A percentile compares a stretch with the other conserved stretches of the same genome.
Evolutionary conservation across 1,284 basidiomycete genomes (phyloP).

Genomic region (Wolfiporia cocos): DNA sequence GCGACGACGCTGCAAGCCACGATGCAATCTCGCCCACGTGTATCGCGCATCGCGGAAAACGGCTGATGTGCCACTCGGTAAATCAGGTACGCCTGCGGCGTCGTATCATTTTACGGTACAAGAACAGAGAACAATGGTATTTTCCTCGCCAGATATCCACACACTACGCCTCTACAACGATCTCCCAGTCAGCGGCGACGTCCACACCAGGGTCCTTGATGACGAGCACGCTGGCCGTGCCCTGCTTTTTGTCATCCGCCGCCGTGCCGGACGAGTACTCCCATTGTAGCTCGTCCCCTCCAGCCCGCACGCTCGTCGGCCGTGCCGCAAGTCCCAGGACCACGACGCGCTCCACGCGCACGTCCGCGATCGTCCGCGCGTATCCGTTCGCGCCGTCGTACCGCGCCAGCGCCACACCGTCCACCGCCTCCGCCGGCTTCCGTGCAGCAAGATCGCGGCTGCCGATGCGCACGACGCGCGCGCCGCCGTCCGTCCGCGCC

Average conservation of each 20-base stretch:
- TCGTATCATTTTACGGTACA: too few relatives aligned
- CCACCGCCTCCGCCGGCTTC: conserved; percentile 41
- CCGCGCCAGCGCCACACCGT: conserved; percentile 40
- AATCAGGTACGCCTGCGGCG: too few relatives aligned
- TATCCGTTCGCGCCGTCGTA: conserved; percentile 61
- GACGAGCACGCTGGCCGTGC: conserved; percentile 53
- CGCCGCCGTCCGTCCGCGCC: conserved; percentile 40
- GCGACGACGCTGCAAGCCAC: too few relatives aligned
- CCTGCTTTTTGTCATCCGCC: conserved; percentile 49
- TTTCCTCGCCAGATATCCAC: too few relatives aligned
- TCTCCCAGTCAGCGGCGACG: conserved; percentile 67
- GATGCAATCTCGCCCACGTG: too few relatives aligned
- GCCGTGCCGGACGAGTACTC: conserved; percentile 46
- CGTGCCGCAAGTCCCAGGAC: conserved; percentile 67
- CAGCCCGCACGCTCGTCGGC: conserved; percentile 55
- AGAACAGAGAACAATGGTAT: too few relatives aligned
- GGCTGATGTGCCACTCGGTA: too few relatives aligned
- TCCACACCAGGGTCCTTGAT: conserved; percentile 78
- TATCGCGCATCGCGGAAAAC: too few relatives aligned
- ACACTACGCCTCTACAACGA: conserved; percentile 31
- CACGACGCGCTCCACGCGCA: conserved; percentile 78
- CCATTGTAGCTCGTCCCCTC: conserved; percentile 50
- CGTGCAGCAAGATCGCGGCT: conserved; percentile 49
- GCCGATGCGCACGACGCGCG: conserved; percentile 40
- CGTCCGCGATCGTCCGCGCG: conserved; percentile 57